A percentile compares a stretch with the other conserved stretches of the same genome.
Evolutionary conservation across 345 rosid species (phyloP).

Genomic region (Euphorbia lathyris): DNA sequence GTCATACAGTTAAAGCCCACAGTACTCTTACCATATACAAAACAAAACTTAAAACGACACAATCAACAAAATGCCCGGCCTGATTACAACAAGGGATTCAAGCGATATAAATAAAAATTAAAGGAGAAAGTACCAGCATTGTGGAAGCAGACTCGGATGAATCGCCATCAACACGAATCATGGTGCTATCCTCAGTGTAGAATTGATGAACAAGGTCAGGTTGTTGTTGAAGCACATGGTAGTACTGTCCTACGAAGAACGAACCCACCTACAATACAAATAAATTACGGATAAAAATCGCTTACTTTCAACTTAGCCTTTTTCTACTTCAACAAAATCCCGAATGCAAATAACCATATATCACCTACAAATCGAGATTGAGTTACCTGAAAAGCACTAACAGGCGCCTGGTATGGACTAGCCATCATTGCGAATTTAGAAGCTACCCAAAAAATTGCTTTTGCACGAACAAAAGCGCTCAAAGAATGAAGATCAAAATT

Average conservation of each 20-base stretch:
- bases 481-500: conserved; percentile 16
- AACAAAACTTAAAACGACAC: neutral
- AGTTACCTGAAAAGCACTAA: conserved; percentile 51
- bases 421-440: conserved; percentile 39
- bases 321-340: neutral
- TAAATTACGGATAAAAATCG: neutral
- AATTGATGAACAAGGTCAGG: conserved; percentile 90
- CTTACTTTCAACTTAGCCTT: neutral
- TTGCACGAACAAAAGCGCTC: conserved; percentile 22
- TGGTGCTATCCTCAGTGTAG: conserved; percentile 64
- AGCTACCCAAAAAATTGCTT: neutral
- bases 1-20: neutral
- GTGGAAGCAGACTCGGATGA: conserved; percentile 58
- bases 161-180: conserved; percentile 80
- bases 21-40: neutral
- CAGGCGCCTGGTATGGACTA: conserved; percentile 57
- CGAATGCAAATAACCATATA: neutral
- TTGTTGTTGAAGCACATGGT: conserved; percentile 73
- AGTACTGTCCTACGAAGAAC: conserved; percentile 90
- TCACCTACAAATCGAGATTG: neutral
- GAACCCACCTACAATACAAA: conserved; percentile 67
- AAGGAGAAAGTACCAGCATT: conserved; percentile 50
- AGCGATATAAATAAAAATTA: neutral
- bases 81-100: no score
- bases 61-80: neutral